Conservation (phyloP, 805 yeast genomes). For the Metschnikowia bowlesiae region DNA sequence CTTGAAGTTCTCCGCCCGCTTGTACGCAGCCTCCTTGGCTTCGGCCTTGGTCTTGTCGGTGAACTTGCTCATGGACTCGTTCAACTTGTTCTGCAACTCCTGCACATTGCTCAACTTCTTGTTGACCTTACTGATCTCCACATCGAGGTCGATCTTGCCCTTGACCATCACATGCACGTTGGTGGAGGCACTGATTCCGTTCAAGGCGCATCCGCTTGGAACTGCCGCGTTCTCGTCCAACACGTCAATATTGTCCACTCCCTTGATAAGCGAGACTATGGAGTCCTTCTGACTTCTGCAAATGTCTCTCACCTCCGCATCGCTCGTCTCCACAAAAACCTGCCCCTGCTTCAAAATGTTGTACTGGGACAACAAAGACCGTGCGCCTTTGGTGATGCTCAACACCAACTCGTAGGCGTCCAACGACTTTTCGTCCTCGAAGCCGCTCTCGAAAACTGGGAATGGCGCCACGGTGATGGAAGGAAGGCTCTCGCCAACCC, state of each 20-base stretch:
- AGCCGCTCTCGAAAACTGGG: constrained; percentile 62
- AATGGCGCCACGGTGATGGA: constrained; percentile 77
- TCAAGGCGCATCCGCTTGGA: constrained; percentile 88
- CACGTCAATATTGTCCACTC: constrained; percentile 71
- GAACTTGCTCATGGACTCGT: constrained; percentile 77
- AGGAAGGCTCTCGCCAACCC: constrained; percentile 61
- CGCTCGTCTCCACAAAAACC: constrained; percentile 71
- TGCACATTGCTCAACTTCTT: constrained; percentile 67
- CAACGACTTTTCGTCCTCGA: constrained; percentile 60
- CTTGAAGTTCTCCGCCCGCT: constrained; percentile 60
- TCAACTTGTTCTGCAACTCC: constrained; percentile 56
- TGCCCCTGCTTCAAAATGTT: constrained; percentile 83
- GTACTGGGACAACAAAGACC: constrained; percentile 90
- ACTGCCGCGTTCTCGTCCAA: constrained; percentile 51
- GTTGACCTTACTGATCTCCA: constrained; percentile 78
- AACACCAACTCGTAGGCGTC: constrained; percentile 78
- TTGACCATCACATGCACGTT: constrained; percentile 88
- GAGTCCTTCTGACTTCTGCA: constrained; percentile 72
- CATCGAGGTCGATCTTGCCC: constrained; percentile 91
- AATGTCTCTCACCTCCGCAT: constrained; percentile 44
- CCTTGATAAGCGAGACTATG: constrained; percentile 89
- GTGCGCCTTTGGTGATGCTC: constrained; percentile 82
- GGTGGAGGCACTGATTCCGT: constrained; percentile 73
- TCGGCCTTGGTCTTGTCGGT: constrained; percentile 77
- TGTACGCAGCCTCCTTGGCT: constrained; percentile 72